Percentiles rank a stretch among this genome's conserved stretches.
These are phyloP conservation scores for Aspergillus heteromorphus DNA, from an alignment of 495 filamentous ascomycete species.

Conservation along the genomic window DNA sequence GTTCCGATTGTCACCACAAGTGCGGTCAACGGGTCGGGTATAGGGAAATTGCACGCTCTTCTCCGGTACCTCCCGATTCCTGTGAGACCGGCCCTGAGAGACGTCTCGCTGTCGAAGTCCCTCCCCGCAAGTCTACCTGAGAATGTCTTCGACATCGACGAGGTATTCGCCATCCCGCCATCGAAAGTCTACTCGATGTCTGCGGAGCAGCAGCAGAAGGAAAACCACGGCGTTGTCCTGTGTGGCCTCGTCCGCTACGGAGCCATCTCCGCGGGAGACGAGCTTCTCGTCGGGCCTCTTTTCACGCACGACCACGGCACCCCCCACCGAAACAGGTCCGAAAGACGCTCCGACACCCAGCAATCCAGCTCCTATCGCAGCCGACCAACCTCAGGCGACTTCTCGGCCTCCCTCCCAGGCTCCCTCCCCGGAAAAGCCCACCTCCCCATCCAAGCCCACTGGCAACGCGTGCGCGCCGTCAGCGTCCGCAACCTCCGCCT, in stretches of 20 bases:
- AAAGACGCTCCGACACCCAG: constrained; percentile 16
- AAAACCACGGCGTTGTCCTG: constrained; percentile 59
- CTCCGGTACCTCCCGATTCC: constrained; percentile 74
- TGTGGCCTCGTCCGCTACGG: constrained; percentile 81
- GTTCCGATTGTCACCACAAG: constrained; percentile 89
- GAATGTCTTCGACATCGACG: constrained; percentile 81
- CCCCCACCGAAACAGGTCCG: constrained; percentile 16
- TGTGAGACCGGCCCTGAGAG: constrained; percentile 38
- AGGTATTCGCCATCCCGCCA: constrained; percentile 62
- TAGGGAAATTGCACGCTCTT: constrained; percentile 75
- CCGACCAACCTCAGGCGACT: constrained; percentile 29
- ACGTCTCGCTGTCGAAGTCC: constrained; percentile 14
- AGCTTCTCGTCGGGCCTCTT: constrained; percentile 76
- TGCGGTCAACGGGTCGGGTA: constrained; percentile 76
- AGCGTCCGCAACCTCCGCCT: constrained; percentile 85
- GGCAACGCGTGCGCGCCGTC: constrained; percentile 71
- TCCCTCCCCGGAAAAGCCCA: constrained; percentile 25
- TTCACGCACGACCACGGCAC: constrained; percentile 26
- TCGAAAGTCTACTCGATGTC: constrained; percentile 41
- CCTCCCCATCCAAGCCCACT: constrained; percentile 41
- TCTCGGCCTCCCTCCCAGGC: constrained; percentile 28
- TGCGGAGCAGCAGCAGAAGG: constrained; percentile 29
- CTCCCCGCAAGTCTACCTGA: constrained; percentile 36
- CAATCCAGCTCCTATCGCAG: constrained; percentile 22
- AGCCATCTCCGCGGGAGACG: constrained; percentile 70